Evolutionary conservation across 2,329 filamentous ascomycete species (phyloP), one percentile per base, ranked within the genome.

Genomic region (Dactylellina drechsleri): DNA sequence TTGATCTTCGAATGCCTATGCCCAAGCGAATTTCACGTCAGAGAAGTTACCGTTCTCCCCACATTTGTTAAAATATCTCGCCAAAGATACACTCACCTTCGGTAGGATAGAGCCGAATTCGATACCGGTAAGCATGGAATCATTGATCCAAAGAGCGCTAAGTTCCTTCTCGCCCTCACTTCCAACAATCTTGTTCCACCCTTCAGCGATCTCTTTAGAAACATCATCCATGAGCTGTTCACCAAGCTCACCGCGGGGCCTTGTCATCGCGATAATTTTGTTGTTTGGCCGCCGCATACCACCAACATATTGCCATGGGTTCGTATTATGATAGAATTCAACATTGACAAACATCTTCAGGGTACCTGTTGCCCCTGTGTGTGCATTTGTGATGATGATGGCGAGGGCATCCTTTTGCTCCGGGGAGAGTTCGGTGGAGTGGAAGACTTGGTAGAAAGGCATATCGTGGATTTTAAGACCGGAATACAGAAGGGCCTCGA

Each of bases 301-400:
- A 45, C 70, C 70, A 15, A 74, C 26, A 41, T 74, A 74, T 20
- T 74, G 70, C 41, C 58, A 74, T 8, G 70, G 70, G 43, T 74
- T 74, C 13, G 70, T 74, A 31, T 74, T 74, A 49, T 67, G 70
- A 31, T 74, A 47, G 23, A 74, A 74, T 41, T 74, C 70, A 41
- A 67, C 41, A 28, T 67, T 67, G 43, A 74, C 70, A 45, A 74
- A 74, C 28, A 74, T 41, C 26, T 62, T 74, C 3, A 74, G 52
- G 8, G 70, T 62, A 18, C 70, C 70, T n/a, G 70, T 74, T n/a
- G 57, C 62, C 1, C 56, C 70, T 1, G 56, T 58, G 18, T 74
- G 70, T 0, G 70, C 70, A 40, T 67, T 41, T 28, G 70, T 74
- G 61, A 74, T 74, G 2, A 31, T 26, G 2, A 10, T 16, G 28